phyloP scores from a whole-genome alignment of 768 basidiomycete genomes.

The Xerocomellus dryophilus region DNA sequence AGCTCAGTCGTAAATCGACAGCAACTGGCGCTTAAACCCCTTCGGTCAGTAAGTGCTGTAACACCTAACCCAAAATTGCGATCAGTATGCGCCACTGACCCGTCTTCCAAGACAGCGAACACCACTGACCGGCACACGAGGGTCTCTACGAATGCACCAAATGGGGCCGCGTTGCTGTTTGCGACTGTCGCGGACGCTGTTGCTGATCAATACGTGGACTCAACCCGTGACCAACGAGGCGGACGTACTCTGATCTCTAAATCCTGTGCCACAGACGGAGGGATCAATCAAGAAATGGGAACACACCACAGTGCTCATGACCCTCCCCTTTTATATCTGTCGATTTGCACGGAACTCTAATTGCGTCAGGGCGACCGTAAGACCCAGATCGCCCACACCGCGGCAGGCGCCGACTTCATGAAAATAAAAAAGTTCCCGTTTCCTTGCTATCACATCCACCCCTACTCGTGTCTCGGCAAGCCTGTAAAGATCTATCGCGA shows the following conservation, averaged over 20 bases:
- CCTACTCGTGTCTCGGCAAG: constrained; percentile 30
- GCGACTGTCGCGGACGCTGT: not conserved
- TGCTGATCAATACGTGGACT: constrained; percentile 9
- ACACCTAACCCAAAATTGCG: constrained; percentile 5
- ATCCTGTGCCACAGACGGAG: not conserved
- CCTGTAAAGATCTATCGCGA: constrained; percentile 22
- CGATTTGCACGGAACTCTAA: constrained; percentile 31
- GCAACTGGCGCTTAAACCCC: not conserved
- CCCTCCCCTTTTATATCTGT: constrained; percentile 29
- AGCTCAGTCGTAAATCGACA: constrained; percentile 15
- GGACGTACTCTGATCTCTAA: not conserved
- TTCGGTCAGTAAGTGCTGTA: constrained; percentile 8
- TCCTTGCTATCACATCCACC: constrained; percentile 27
- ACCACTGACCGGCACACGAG: not conserved
- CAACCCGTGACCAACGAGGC: not conserved
- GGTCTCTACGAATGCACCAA: constrained; percentile 1
- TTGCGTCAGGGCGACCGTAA: constrained; percentile 23
- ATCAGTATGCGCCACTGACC: constrained; percentile 26
- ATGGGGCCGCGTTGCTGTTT: not conserved
- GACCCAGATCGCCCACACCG: constrained; percentile 27
- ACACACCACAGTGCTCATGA: constrained; percentile 6
- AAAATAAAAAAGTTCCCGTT: constrained; percentile 28
- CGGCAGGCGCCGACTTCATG: constrained; percentile 28
- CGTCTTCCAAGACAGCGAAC: constrained; percentile 7
- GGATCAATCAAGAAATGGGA: constrained; percentile 14